Evolutionary conservation across 73 alveolate species (phyloP).

Genomic region (Paramecium pentaurelia): DNA sequence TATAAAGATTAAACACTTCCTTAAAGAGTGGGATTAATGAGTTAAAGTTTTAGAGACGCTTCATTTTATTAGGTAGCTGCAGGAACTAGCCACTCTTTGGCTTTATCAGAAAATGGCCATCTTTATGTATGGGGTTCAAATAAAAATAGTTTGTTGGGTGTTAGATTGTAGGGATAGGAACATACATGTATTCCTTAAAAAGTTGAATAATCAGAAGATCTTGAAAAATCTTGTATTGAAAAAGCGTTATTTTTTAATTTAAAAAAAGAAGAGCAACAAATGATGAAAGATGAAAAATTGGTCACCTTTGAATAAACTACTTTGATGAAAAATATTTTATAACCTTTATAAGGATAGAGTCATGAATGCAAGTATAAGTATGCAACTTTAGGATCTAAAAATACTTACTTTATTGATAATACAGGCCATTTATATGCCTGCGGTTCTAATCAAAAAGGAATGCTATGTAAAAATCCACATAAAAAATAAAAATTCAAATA

Average conservation of each 20-base stretch:
- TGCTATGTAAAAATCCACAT: conserved; percentile 43
- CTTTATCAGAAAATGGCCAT: conserved; percentile 46
- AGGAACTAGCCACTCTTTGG: conserved; percentile 50
- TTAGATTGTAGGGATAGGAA: background rate
- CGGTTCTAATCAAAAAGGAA: conserved; percentile 48
- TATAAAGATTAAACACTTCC: conserved; percentile 7
- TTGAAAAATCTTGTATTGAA: background rate
- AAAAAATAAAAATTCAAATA: conserved; percentile 15
- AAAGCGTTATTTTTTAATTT: conserved; percentile 2
- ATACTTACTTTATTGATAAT: conserved; percentile 32
- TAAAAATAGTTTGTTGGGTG: conserved; percentile 50
- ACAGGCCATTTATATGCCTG: conserved; percentile 54
- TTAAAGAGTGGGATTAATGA: conserved; percentile 21
- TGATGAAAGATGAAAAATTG: background rate
- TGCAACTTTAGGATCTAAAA: conserved; percentile 26
- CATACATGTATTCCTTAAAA: background rate
- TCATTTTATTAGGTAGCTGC: conserved; percentile 47
- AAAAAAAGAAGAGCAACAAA: background rate
- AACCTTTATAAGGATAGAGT: background rate
- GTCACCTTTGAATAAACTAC: background rate
- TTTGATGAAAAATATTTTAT: background rate
- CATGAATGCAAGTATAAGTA: conserved; percentile 6
- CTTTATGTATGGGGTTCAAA: conserved; percentile 55
- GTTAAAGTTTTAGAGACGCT: conserved; percentile 32
- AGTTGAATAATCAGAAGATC: background rate